Evolutionary conservation across 768 basidiomycete species (phyloP), one percentile per base, ranked within the genome.

Genomic region (Russula dissimulans): DNA sequence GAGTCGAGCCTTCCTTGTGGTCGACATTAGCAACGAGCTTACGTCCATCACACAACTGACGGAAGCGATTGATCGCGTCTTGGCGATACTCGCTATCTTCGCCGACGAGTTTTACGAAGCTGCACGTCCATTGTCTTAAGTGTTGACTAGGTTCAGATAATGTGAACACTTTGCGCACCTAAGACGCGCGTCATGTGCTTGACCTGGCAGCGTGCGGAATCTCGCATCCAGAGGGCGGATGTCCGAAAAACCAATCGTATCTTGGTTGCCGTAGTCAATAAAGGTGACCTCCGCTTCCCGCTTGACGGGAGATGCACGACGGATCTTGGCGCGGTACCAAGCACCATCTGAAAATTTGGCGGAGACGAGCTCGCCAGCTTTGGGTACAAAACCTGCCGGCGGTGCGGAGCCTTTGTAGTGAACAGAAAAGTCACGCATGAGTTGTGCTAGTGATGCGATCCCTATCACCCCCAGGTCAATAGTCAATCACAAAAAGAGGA

Each of bases 1-100:
- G 76, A 1, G 86, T 68, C 22, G 79, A 66, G 29, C 89, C 87
- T 68, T 97, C 95, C 68, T 78, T 85, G 68, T 87, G 81, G 71
- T 99, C 97, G 59, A 94, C 77, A 74, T 95, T 97, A n/a, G 94
- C 97, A 51, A 98, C 77, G n/a, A 98, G 79, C 69, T 94, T 94
- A 55, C 93, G 87, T n/a, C 91, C 92, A 73, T 94, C 93, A 65
- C 88, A 90, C 18, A 94, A 76, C 15, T 79, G 72, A 29, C 86
- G 83, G 85, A 97, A 97, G 52, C 90, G 85, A 52, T 91, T 87
- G 50, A 93, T 70, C 4, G 95, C 89, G 59, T 97, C 95, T 0
- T 75, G 69, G 52, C 87, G 83, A 73, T 98, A 97, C 61, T 99
- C 97, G 71, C 86, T 93, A 9, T 87, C 84, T 9, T 83, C 75